These are phyloP conservation scores for Alternaria triticimaculans DNA, from an alignment of 2,329 filamentous ascomycete genomes.

Conservation along the genomic window DNA sequence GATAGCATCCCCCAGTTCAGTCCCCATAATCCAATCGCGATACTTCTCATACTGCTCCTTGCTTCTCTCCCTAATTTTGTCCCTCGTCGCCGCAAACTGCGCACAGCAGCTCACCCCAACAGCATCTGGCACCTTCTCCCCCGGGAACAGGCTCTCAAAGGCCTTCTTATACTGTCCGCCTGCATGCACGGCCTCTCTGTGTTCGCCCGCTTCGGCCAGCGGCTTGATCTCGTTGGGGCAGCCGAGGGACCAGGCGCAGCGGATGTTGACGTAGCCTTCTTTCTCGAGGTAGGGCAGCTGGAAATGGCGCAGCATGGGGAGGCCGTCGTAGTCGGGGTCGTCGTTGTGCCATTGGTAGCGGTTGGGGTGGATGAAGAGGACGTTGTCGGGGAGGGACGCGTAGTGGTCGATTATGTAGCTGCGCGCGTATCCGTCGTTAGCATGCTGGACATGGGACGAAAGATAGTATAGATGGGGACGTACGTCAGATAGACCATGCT, in stretches of 20 bases:
- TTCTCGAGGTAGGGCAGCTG: conserved; percentile 57
- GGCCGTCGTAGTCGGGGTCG: conserved; percentile 59
- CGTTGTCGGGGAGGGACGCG: conserved; percentile 49
- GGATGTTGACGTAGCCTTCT: conserved; percentile 62
- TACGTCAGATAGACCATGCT: conserved; percentile 59
- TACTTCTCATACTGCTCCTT: conserved; percentile 58
- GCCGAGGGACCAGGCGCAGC: conserved; percentile 60
- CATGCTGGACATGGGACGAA: not conserved
- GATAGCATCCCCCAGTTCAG: conserved; percentile 55
- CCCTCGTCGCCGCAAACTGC: conserved; percentile 60
- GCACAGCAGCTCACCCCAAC: conserved; percentile 63
- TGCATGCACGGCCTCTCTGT: conserved; percentile 54
- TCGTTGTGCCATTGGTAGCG: conserved; percentile 60
- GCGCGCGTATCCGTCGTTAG: conserved; percentile 1
- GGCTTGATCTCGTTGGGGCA: conserved; percentile 61
- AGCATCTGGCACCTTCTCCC: conserved; percentile 47
- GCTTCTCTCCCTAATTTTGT: conserved; percentile 55
- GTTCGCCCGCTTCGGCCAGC: conserved; percentile 49
- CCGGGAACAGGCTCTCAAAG: conserved; percentile 59
- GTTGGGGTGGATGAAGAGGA: conserved; percentile 52
- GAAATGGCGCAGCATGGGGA: conserved; percentile 57
- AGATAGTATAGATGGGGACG: conserved; percentile 11
- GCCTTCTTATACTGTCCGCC: conserved; percentile 58
- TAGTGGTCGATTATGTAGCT: conserved; percentile 54
- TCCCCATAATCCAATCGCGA: conserved; percentile 58